Conservation (phyloP, 2,329 filamentous ascomycete species). For the Neoscytalidium dimidiatum region DNA sequence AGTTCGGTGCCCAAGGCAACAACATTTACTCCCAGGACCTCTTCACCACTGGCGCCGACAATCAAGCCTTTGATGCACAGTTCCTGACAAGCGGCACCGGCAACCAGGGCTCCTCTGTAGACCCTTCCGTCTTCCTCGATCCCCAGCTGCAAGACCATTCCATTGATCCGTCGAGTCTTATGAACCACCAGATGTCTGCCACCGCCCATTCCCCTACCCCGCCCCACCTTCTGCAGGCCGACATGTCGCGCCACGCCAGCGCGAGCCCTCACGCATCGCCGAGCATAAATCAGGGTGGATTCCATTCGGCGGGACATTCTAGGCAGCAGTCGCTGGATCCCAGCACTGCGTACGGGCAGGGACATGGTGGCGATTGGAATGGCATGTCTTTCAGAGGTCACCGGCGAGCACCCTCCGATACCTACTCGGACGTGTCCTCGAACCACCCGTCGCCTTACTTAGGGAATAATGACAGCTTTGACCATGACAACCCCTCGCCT, state of each 20-base stretch:
- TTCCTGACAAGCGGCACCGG: conserved; percentile 61
- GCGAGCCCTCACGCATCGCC: conserved; percentile 57
- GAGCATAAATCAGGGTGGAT: conserved; percentile 53
- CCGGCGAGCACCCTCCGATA: conserved; percentile 80
- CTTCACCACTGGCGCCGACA: conserved; percentile 27
- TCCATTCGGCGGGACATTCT: conserved; percentile 58
- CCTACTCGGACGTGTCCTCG: conserved; percentile 79
- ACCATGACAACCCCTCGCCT: conserved; percentile 75
- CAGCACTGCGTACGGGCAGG: conserved; percentile 59
- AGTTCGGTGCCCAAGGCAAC: conserved; percentile 42
- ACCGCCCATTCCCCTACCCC: conserved; percentile 56
- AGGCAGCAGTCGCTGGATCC: conserved; percentile 64
- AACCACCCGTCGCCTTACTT: conserved; percentile 82
- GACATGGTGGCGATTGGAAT: conserved; percentile 61
- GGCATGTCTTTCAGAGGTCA: conserved; percentile 74
- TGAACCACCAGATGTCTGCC: conserved; percentile 53
- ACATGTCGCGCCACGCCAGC: conserved; percentile 53
- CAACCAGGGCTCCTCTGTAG: conserved; percentile 58
- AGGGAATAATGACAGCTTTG: conserved; percentile 75
- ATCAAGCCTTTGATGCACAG: conserved; percentile 31
- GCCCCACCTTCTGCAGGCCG: conserved; percentile 58
- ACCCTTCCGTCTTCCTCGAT: conserved; percentile 60
- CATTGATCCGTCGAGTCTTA: conserved; percentile 48
- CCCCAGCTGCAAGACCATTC: conserved; percentile 45
- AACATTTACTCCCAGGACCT: conserved; percentile 34